Evolutionary conservation across 176 grass and related monocot species (phyloP), one percentile per base, ranked within the genome.

Genomic region (Aegilops speltoides): DNA sequence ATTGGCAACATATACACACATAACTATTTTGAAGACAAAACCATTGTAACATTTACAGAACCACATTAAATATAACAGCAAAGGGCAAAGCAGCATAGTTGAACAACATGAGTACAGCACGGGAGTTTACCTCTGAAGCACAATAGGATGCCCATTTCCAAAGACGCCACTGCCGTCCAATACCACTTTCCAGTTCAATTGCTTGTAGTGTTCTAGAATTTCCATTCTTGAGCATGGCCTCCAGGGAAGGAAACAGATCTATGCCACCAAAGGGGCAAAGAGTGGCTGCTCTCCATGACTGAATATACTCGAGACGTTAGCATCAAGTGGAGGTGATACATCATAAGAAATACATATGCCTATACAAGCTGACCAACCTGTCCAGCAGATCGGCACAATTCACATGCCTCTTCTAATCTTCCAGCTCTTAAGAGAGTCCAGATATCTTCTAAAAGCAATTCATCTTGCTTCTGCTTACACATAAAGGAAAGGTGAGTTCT

Each of bases 81-180:
- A 56, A 41, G 52, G 67, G 54, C 38, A 81, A 56, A 41, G 52
- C 78, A 85, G 4, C 17, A 74, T 71, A 80, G 50, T 19, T 80
- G 24, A 52, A 20, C 41, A 81, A 43, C 3, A 52, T 79, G 28
- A 83, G 33, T 34, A 82, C 26, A 77, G 46, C 31, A 77, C 17
- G 17, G 52, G 46, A 48, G 6, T 34, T 82, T 57, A 98, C 96
- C 91, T 98, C 96, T 77, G 96, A 94, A 83, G 93, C 93, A 91
- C 93, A 96, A 84, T 94, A 98, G 24, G 96, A 98, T 59, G 93
- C 96, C 96, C 96, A 98, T 96, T 94, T 98, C 96, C 96, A 98
- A 89, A 98, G 92, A 82, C 90, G 89, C 90, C 85, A 95, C 67
- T 96, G 93, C 24, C 88, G 86, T n/a, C 87, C 96, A 72, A 96